Evolutionary conservation across 2,329 filamentous ascomycete genomes (phyloP).

Genomic region (Cordyceps militaris): DNA sequence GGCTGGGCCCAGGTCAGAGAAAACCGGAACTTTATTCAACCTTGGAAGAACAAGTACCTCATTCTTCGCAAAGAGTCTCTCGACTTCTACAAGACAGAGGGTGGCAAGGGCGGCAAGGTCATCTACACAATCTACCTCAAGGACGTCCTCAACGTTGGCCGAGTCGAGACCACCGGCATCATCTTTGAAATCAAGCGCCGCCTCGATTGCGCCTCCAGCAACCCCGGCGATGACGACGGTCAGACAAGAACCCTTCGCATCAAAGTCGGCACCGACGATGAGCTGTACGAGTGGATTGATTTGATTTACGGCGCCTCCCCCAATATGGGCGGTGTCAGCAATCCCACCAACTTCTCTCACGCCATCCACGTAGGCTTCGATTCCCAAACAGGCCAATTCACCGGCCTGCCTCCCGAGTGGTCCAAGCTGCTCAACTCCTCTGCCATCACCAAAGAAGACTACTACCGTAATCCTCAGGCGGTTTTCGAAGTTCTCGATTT

Average conservation of each 20-base stretch:
- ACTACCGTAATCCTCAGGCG: conserved; percentile 90
- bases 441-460: conserved; percentile 96
- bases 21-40: conserved; percentile 74
- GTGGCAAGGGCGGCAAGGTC: conserved; percentile 48
- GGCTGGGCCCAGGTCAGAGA: conserved; percentile 85
- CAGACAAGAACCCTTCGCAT: conserved; percentile 80
- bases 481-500: conserved; percentile 77
- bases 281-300: conserved; percentile 98
- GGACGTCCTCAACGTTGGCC: conserved; percentile 82
- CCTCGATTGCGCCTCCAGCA: conserved; percentile 59
- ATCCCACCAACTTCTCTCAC: conserved; percentile 96
- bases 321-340: conserved; percentile 95
- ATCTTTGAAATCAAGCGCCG: conserved; percentile 89
- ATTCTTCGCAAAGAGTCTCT: conserved; percentile 88
- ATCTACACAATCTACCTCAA: conserved; percentile 79
- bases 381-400: conserved; percentile 88
- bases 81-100: conserved; percentile 77
- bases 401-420: conserved; percentile 92
- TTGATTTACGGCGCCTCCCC: conserved; percentile 95
- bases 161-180: conserved; percentile 84
- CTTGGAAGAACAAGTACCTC: conserved; percentile 86
- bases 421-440: conserved; percentile 93
- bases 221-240: conserved; percentile 71
- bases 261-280: conserved; percentile 90
- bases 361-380: conserved; percentile 97